A percentile compares a stretch with the other conserved stretches of the same genome.
phyloP scores from a whole-genome alignment of 2,329 filamentous ascomycete genomes.

The Aspergillus pseudonomiae region DNA sequence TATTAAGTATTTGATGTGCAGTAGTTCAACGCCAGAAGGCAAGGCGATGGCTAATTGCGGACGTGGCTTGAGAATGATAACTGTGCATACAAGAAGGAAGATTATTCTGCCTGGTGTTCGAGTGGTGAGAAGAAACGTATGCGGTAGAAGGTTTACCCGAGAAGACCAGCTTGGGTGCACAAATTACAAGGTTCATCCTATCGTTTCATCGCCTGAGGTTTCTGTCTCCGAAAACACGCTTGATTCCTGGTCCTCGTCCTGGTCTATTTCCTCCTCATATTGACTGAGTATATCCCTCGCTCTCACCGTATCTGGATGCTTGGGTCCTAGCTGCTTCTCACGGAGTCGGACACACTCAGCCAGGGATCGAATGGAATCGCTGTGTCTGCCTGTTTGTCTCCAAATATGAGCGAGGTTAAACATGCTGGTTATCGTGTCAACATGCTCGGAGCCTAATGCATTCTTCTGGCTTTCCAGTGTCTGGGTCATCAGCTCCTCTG shows the following conservation, averaged over 20 bases:
- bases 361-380: not conserved
- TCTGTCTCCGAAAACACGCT: too few species aligned
- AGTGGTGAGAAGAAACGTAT: not conserved
- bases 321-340: not conserved
- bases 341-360: not conserved
- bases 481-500: not conserved
- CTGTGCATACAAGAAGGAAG: too few species aligned
- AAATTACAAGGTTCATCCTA: too few species aligned
- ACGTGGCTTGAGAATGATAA: too few species aligned
- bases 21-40: not conserved
- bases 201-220: too few species aligned
- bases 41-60: too few species aligned
- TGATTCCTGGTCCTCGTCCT: too few species aligned
- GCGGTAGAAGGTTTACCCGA: conserved; percentile 4
- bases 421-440: not conserved
- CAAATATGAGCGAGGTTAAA: not conserved
- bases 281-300: not conserved
- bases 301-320: not conserved
- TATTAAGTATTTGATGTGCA: not conserved
- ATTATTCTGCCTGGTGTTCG: too few species aligned
- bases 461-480: not conserved
- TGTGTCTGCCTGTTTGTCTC: not conserved
- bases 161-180: too few species aligned
- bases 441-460: not conserved
- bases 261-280: not conserved